Conservation (phyloP, 495 filamentous ascomycete genomes). For the Margaritispora aquatica region DNA sequence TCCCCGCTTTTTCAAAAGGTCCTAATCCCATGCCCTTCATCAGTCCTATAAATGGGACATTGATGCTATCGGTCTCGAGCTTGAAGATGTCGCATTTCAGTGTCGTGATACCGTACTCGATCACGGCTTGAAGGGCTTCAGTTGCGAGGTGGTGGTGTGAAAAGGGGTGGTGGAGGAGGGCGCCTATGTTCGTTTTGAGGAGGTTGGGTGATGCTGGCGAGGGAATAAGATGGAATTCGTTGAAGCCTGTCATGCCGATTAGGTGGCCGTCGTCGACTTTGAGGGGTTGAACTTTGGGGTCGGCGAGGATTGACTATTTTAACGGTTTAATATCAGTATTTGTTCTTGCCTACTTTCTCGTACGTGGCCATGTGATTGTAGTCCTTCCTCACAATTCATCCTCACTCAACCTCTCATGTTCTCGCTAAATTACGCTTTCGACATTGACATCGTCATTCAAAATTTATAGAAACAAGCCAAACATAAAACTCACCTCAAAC, state of each 20-base stretch:
- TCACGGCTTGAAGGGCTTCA: conserved; percentile 4
- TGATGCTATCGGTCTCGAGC: neutral
- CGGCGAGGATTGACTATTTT: neutral
- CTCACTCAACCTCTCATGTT: too few species aligned
- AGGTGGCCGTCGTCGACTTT: neutral
- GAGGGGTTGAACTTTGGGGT: neutral
- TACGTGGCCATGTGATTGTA: too few species aligned
- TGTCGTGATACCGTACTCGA: conserved; percentile 10
- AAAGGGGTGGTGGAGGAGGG: conserved; percentile 7
- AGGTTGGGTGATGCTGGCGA: neutral
- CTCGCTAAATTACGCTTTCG: too few species aligned
- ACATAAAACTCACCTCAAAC: too few species aligned
- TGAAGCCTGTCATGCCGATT: conserved; percentile 12
- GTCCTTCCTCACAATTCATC: too few species aligned
- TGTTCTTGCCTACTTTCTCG: too few species aligned
- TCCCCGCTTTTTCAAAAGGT: neutral
- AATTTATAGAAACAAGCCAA: neutral
- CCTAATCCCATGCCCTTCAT: conserved; percentile 8
- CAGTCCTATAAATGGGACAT: conserved; percentile 5
- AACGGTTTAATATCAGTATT: neutral
- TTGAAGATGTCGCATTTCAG: neutral
- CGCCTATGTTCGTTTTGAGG: conserved; percentile 1
- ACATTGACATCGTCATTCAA: neutral
- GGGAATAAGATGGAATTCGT: neutral
- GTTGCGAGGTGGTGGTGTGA: neutral